Base-by-base conservation (phyloP, 805 yeast genomes). In the Candida boleticola region DNA sequence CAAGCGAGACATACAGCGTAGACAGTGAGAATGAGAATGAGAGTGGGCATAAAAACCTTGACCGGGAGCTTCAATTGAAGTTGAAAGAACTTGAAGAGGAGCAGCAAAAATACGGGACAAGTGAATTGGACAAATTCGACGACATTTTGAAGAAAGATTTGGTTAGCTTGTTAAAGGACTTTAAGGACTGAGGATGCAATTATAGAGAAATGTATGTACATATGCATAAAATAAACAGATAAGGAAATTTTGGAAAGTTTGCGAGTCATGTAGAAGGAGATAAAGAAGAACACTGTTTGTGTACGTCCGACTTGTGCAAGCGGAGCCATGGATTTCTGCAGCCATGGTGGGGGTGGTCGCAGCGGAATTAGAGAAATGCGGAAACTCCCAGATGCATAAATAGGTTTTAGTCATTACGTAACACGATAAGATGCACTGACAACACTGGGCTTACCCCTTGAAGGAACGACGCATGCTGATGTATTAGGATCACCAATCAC, bases 71-170 rank as follows among this genome's bases (percentile, higher is more conserved):
- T 14, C 39, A 21, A 10, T 25, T 13, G 22, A 48, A 45, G 25
- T 37, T 56, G 7, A 41, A 43, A 25, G 40, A 49, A 17, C 37
- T 61, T 22, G 62, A 60, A 13, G 29, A 37, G 4, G 32, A 25
- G 1, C 21, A 37, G 16, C 39, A 44, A 3, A 39, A 41, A 5
- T 40, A 35, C 17, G 64, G 63, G 6, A 54, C 67, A 3, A 53
- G 57, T 37, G 70, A 65, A 45, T 42, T 65, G 29, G 69, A 63
- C 32, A 64, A 63, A 42, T 48, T 64, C 22, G 60, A 56, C 32
- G 44, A 26, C 3, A 19, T 44, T 3, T 17, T 54, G 3, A 45
- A 44, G 29, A 18, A 18, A 3, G 48, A 54, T 30, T 35, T 55
- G 39, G 27, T 10, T 14, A 16, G 22, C 5, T 19, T 40, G 16